Evolutionary conservation across 305 asterid genomes (phyloP), one percentile per base, ranked within the genome.

Genomic region (Fraxinus xanthoxyloides): DNA sequence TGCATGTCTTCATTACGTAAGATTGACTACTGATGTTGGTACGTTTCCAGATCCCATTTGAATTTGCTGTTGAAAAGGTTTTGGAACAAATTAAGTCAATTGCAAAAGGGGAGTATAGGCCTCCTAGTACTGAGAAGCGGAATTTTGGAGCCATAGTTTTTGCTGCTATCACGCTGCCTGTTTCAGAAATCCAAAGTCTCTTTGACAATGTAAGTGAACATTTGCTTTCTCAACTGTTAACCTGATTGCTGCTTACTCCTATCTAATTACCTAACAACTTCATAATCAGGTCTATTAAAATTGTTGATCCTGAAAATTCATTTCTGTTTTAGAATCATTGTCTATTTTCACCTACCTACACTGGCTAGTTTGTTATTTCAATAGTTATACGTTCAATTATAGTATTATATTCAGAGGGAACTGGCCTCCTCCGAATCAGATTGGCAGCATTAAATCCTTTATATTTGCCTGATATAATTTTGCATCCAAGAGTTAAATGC

Each of bases 131-230:
- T 59, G 98, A 93, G 89, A 92, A 80, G 85, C 86, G 97, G 81
- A 90, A 85, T 70, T 85, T 92, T 72, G 97, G 94, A 32, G 76
- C 91, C 80, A 94, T 93, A 6, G 92, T 90, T 80, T 94, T 86
- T 85, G 98, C 97, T 63, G 98, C 98, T 72, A 90, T 96, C 82
- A 90, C 79, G 81, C 91, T 96, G 72, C 97, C 98, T 5, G 92
- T 89, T 84, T 35, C 93, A 61, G 98, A 93, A 78, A 85, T 96
- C 81, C 82, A 82, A 15, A 84, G 63, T 84, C 92, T 93, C 84
- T 90, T 96, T 61, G 74, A 77, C 61, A 80, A 69, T 76, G 97
- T 94, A 88, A 90, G 98, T 82, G 35, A 81, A 54, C 72, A 23
- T 35, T 24, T 80, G 35, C 26, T 54, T 35, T 78, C 46, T 63